Percentiles rank a stretch among this genome's conserved stretches.
Evolutionary conservation across 176 grass and related monocot genomes (phyloP).

Genomic region (Lolium perenne): DNA sequence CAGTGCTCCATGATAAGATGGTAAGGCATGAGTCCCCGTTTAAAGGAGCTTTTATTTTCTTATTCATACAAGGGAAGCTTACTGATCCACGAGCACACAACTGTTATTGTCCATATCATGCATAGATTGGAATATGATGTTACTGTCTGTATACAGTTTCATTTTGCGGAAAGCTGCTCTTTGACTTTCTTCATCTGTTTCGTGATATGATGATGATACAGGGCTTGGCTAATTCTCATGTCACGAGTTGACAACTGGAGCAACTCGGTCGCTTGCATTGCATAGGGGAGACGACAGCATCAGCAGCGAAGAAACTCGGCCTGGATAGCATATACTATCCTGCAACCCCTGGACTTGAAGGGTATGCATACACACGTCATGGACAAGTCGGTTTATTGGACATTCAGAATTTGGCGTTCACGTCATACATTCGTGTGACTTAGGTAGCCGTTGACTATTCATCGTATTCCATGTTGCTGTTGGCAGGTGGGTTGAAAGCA

Average conservation of each 20-base stretch:
- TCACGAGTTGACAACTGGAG: slow-evolving; percentile 58
- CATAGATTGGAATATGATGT: neutral
- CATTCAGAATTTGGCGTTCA: neutral
- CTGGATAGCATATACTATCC: slow-evolving; percentile 74
- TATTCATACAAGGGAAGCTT: neutral
- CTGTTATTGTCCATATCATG: neutral
- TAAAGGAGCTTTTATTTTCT: neutral
- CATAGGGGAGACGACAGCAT: slow-evolving; percentile 91
- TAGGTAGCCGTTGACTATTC: slow-evolving; percentile 22
- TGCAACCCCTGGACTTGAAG: slow-evolving; percentile 73
- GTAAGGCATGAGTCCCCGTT: neutral
- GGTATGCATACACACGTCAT: slow-evolving; percentile 61
- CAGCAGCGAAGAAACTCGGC: slow-evolving; percentile 69
- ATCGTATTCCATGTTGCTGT: slow-evolving; percentile 30
- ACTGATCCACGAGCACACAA: neutral
- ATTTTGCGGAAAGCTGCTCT: neutral
- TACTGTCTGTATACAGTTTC: neutral
- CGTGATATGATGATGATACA: slow-evolving; percentile 28
- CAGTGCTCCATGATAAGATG: neutral
- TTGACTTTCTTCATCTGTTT: slow-evolving; percentile 9
- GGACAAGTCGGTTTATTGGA: slow-evolving; percentile 10
- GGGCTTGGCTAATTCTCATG: slow-evolving; percentile 75
- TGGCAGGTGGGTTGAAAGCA: slow-evolving; percentile 78
- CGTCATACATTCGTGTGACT: neutral
- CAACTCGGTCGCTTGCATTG: slow-evolving; percentile 81